Conservation (phyloP, 768 basidiomycete species). For the Inosperma sp. region DNA sequence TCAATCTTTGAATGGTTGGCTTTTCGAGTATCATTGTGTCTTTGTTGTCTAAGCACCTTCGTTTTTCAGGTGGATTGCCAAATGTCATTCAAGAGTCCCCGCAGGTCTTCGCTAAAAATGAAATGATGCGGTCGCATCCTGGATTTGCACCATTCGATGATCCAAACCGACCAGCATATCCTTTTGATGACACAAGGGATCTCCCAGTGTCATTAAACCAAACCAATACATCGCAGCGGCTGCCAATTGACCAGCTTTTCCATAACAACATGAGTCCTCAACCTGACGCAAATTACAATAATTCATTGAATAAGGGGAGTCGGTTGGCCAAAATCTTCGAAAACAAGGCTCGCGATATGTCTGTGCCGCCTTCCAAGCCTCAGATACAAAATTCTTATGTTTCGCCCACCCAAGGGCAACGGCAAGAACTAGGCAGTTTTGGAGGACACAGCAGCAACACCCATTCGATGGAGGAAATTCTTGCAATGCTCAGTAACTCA, state of each 20-base stretch:
- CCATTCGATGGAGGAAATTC: slow-evolving; percentile 72
- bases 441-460: slow-evolving; percentile 39
- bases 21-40: not conserved
- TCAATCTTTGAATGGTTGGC: slow-evolving; percentile 26
- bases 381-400: slow-evolving; percentile 36
- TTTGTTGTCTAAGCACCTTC: not conserved
- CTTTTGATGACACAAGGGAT: slow-evolving; percentile 18
- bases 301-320: slow-evolving; percentile 63
- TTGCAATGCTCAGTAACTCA: slow-evolving; percentile 75
- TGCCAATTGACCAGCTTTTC: slow-evolving; percentile 19
- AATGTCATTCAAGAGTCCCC: slow-evolving; percentile 3
- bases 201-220: slow-evolving; percentile 7
- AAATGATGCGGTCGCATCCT: slow-evolving; percentile 26
- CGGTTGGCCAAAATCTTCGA: slow-evolving; percentile 88
- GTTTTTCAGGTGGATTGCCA: slow-evolving; percentile 12
- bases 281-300: slow-evolving; percentile 33
- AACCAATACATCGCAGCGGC: slow-evolving; percentile 17
- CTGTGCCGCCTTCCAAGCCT: slow-evolving; percentile 32
- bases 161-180: slow-evolving; percentile 23
- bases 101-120: slow-evolving; percentile 21
- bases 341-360: slow-evolving; percentile 52
- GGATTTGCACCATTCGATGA: slow-evolving; percentile 61
- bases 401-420: slow-evolving; percentile 44
- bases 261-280: slow-evolving; percentile 17
- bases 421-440: slow-evolving; percentile 36